These are phyloP conservation scores for Cutaneotrichosporon arboriforme DNA, from an alignment of 1,284 basidiomycete species.

Conservation along the genomic window DNA sequence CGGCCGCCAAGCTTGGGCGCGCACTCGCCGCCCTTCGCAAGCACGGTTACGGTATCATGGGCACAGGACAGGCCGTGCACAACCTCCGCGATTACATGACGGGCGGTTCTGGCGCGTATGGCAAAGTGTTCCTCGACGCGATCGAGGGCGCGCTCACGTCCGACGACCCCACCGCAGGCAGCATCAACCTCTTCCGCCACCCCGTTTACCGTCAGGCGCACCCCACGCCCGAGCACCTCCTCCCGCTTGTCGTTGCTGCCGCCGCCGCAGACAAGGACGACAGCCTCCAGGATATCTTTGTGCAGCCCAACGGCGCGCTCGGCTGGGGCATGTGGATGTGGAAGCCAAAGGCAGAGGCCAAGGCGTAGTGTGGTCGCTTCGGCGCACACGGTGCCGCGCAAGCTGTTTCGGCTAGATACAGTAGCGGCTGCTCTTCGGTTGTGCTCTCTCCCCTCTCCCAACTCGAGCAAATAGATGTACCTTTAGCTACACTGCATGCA, in stretches of 20 bases:
- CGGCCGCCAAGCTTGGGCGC: constrained; percentile 46
- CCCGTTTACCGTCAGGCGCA: constrained; percentile 39
- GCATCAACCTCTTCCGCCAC: constrained; percentile 29
- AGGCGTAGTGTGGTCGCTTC: no score
- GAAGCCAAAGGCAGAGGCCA: constrained; percentile 9
- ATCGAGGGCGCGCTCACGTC: constrained; percentile 20
- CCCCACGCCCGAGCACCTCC: constrained; percentile 45
- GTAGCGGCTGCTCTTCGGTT: no score
- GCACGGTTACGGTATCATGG: constrained; percentile 42
- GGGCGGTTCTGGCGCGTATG: constrained; percentile 8
- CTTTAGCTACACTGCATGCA: no score
- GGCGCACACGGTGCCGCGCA: no score
- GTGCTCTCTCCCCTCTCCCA: no score
- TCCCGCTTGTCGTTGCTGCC: constrained; percentile 39
- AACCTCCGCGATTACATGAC: constrained; percentile 43
- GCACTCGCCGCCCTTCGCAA: constrained; percentile 40
- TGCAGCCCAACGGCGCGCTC: constrained; percentile 27
- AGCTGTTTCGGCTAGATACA: no score
- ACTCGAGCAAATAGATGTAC: no score
- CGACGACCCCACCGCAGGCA: constrained; percentile 13
- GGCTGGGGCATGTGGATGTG: constrained; percentile 48
- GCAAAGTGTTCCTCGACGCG: constrained; percentile 29
- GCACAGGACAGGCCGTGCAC: constrained; percentile 44
- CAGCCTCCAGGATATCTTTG: constrained; percentile 30
- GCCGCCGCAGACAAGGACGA: constrained; percentile 29